Percentiles rank a stretch among this genome's conserved stretches.
phyloP scores from a whole-genome alignment of 2,329 filamentous ascomycete species.

The Calonectria montana region DNA sequence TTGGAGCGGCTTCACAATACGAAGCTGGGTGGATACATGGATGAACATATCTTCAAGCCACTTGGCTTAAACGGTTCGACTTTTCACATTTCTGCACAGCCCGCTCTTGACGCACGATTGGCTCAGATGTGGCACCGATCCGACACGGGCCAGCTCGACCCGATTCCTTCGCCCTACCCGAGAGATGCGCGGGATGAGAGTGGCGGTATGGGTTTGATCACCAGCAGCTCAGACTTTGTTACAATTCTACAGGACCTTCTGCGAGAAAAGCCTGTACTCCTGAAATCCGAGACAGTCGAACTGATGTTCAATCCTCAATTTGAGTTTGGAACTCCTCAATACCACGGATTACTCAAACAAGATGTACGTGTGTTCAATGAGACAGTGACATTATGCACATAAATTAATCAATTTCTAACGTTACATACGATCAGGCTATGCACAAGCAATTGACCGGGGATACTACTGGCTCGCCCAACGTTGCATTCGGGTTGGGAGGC shows the following conservation, averaged over 20 bases:
- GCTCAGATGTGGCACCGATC: slow-evolving; percentile 15
- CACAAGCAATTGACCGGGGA: slow-evolving; percentile 19
- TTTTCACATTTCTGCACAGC: background rate
- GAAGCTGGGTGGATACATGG: slow-evolving; percentile 7
- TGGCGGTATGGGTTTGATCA: slow-evolving; percentile 17
- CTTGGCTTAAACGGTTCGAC: slow-evolving; percentile 10
- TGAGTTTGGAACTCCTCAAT: background rate
- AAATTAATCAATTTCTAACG: background rate
- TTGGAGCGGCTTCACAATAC: slow-evolving; percentile 13
- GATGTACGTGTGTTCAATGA: background rate
- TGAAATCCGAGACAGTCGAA: background rate
- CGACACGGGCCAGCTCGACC: background rate
- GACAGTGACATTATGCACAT: background rate
- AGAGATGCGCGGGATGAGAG: slow-evolving; percentile 9
- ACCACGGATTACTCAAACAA: slow-evolving; percentile 6
- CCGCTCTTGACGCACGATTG: background rate
- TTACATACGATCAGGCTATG: background rate
- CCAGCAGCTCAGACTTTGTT: slow-evolving; percentile 12
- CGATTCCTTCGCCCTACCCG: slow-evolving; percentile 18
- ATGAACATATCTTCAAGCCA: slow-evolving; percentile 4
- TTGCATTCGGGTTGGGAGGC: slow-evolving; percentile 12
- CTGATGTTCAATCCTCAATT: slow-evolving; percentile 13
- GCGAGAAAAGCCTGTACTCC: background rate
- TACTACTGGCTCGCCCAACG: background rate
- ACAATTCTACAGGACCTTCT: slow-evolving; percentile 1